Conservation (phyloP, 495 filamentous ascomycete species). For the Daldinia caldariorum region DNA sequence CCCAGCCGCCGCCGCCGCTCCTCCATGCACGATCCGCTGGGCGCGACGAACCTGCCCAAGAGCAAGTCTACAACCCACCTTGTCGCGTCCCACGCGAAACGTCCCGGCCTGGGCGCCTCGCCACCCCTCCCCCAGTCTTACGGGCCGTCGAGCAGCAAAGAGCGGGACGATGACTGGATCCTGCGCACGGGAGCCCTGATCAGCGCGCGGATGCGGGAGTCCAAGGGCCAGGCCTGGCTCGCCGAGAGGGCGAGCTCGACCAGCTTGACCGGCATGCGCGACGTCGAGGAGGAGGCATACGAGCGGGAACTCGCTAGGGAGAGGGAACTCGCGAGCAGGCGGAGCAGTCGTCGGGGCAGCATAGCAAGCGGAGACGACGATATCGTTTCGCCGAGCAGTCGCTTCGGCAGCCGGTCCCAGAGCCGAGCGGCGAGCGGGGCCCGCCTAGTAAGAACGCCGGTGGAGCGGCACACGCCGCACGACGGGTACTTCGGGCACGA, state of each 20-base stretch:
- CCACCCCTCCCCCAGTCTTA: conserved; percentile 41
- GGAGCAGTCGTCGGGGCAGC: conserved; percentile 51
- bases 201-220: conserved; percentile 74
- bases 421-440: conserved; percentile 58
- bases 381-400: conserved; percentile 53
- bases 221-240: conserved; percentile 84
- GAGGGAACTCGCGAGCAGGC: conserved; percentile 48
- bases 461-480: conserved; percentile 49
- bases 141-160: conserved; percentile 25
- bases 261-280: conserved; percentile 64
- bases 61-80: conserved; percentile 60
- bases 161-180: conserved; percentile 75
- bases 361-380: conserved; percentile 50
- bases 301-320: conserved; percentile 56
- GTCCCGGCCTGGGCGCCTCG: conserved; percentile 29
- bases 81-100: conserved; percentile 34
- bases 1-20: conserved; percentile 48
- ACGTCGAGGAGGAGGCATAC: conserved; percentile 59
- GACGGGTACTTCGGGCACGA: conserved; percentile 60
- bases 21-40: conserved; percentile 46
- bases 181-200: conserved; percentile 76
- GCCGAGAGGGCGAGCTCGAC: conserved; percentile 76
- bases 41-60: conserved; percentile 48
- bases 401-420: conserved; percentile 56
- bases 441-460: conserved; percentile 43